Conservation (phyloP, 1,284 basidiomycete species). For the Xanthoconium separans region DNA sequence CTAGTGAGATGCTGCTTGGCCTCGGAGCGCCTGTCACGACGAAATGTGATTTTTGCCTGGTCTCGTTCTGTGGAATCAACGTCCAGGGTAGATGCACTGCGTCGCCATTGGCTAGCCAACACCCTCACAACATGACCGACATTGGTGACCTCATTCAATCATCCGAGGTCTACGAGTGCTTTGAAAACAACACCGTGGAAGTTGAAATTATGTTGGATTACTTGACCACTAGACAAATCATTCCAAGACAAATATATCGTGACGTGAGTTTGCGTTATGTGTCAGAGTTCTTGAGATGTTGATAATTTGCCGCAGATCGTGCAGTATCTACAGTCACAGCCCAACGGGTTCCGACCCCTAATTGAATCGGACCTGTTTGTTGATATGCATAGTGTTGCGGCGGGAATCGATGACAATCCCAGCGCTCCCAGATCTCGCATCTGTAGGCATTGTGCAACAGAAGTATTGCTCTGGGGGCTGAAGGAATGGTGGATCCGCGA, state of each 20-base stretch:
- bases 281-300: conserved; percentile 8
- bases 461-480: conserved; percentile 70
- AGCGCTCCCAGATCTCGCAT: conserved; percentile 54
- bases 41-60: conserved; percentile 77
- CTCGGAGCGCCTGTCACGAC: conserved; percentile 66
- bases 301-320: conserved; percentile 49
- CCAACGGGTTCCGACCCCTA: conserved; percentile 59
- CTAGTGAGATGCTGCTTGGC: conserved; percentile 69
- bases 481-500: conserved; percentile 79
- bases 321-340: conserved; percentile 54
- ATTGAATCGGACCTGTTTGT: conserved; percentile 67
- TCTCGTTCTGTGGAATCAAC: conserved; percentile 74
- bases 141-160: conserved; percentile 71
- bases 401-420: conserved; percentile 53
- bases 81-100: conserved; percentile 68
- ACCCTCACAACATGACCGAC: conserved; percentile 66
- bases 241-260: conserved; percentile 68
- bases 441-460: conserved; percentile 69
- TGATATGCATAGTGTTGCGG: conserved; percentile 58
- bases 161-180: conserved; percentile 71
- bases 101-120: conserved; percentile 52
- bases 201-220: conserved; percentile 81
- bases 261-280: conserved; percentile 46
- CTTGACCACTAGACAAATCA: conserved; percentile 54
- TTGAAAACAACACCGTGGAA: conserved; percentile 70